phyloP scores from a whole-genome alignment of 352 stramenopile genomes.

The Elongisporangium senticosum region DNA sequence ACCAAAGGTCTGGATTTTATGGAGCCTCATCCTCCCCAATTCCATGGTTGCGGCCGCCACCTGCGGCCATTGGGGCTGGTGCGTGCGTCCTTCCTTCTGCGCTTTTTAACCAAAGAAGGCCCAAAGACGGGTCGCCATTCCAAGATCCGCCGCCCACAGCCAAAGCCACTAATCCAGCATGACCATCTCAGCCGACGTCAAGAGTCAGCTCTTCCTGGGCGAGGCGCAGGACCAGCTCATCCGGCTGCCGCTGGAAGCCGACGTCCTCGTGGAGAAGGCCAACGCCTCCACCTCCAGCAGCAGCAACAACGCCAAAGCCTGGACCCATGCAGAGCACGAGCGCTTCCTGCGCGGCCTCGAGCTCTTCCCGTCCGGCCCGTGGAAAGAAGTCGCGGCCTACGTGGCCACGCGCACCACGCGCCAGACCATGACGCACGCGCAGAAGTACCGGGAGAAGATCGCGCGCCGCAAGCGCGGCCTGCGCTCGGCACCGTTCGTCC shows the following conservation, averaged over 20 bases:
- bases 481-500: conserved; percentile 3
- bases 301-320: conserved; percentile 2
- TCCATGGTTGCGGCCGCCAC: conserved; percentile 10
- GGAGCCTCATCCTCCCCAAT: conserved; percentile 11
- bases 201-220: conserved; percentile 33
- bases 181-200: conserved; percentile 45
- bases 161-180: conserved; percentile 15
- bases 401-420: conserved; percentile 62
- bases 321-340: conserved; percentile 17
- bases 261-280: neutral
- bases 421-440: conserved; percentile 93
- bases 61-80: conserved; percentile 2
- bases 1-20: neutral
- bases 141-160: conserved; percentile 3
- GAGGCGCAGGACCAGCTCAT: conserved; percentile 22
- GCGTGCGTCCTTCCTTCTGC: conserved; percentile 2
- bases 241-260: conserved; percentile 16
- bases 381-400: conserved; percentile 53
- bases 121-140: neutral
- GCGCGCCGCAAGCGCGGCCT: conserved; percentile 39
- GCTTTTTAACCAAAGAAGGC: neutral
- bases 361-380: conserved; percentile 53
- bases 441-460: conserved; percentile 90
- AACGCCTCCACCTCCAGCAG: neutral
- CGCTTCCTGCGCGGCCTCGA: conserved; percentile 19